These are phyloP conservation scores for Lentinula sp. DNA, from an alignment of 768 basidiomycete genomes.

Conservation along the genomic window DNA sequence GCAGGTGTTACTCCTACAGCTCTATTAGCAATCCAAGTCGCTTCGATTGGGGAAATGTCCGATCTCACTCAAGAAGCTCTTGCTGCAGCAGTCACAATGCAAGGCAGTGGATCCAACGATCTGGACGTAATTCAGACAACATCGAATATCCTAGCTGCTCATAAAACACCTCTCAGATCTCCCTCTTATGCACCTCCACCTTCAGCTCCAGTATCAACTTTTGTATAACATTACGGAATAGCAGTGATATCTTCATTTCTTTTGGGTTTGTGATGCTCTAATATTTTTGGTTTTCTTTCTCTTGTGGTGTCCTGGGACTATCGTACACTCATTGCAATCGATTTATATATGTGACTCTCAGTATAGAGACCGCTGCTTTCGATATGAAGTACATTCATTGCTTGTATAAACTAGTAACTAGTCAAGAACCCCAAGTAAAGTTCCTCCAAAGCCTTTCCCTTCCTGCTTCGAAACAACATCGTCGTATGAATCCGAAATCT, in stretches of 20 bases:
- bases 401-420: conserved; percentile 8
- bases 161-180: conserved; percentile 16
- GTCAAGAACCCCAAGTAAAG: conserved; percentile 45
- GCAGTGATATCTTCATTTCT: conserved; percentile 15
- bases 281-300: conserved; percentile 11
- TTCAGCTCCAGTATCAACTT: conserved; percentile 4
- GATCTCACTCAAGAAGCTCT: conserved; percentile 61
- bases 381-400: neutral
- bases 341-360: conserved; percentile 8
- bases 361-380: neutral
- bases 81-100: conserved; percentile 75
- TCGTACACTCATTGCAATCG: conserved; percentile 7
- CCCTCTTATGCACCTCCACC: neutral
- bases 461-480: conserved; percentile 40
- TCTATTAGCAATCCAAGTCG: conserved; percentile 39
- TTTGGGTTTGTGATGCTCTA: conserved; percentile 18
- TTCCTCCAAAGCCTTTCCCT: conserved; percentile 69
- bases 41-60: conserved; percentile 45
- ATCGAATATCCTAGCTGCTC: conserved; percentile 40
- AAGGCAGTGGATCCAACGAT: conserved; percentile 66
- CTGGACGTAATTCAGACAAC: conserved; percentile 79
- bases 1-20: conserved; percentile 30
- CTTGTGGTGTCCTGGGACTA: conserved; percentile 19
- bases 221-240: conserved; percentile 15
- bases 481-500: conserved; percentile 48